Evolutionary conservation across 2,329 filamentous ascomycete genomes (phyloP), one percentile per base, ranked within the genome.

Genomic region (Sordariomycetes sp.): DNA sequence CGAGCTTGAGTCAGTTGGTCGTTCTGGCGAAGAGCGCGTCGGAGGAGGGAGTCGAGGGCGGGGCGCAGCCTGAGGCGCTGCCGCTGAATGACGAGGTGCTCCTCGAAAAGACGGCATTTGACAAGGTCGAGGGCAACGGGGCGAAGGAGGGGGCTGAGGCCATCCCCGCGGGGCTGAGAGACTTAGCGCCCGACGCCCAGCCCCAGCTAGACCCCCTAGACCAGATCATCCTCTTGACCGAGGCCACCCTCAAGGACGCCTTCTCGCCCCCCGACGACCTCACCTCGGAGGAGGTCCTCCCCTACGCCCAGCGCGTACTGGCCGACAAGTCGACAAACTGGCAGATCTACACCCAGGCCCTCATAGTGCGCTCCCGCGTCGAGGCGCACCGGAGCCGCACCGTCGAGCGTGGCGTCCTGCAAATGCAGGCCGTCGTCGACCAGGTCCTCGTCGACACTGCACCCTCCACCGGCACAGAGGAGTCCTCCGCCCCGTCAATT

Each of bases 271-370:
- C 84, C 1, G 87, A 97, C 67, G 86, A 88, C 0, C 75, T 99
- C 1, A 97, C 91, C 0, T 80, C 90, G n/a, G 91, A 97, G 70
- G 90, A 97, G 67, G 92, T 95, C 4, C 72, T 95, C 1, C 94
- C 94, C 0, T 99, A 92, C 67, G 94, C 94, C 0, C 86, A 85
- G 1, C 83, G 94, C 48, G 94, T 97, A 0, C 77, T 99, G 1
- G 81, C 87, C 10, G 90, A 94, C 60, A 91, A 92, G 63, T 87
- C 87, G 52, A 92, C 90, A 1, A 99, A 97, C 69, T 99, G 94
- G 94, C 94, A 97, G 68, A 86, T 96, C 36, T 97, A 97, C 67
- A 96, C 94, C 0, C 91, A 97, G 67, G 94, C 90, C 0, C 76
- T 99, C 10, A 77, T 99, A 0, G 88, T 97, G 1, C 81, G 94